Evolutionary conservation across 2,329 filamentous ascomycete genomes (phyloP), one percentile per base, ranked within the genome.

Genomic region (Cercospora brassicicola): DNA sequence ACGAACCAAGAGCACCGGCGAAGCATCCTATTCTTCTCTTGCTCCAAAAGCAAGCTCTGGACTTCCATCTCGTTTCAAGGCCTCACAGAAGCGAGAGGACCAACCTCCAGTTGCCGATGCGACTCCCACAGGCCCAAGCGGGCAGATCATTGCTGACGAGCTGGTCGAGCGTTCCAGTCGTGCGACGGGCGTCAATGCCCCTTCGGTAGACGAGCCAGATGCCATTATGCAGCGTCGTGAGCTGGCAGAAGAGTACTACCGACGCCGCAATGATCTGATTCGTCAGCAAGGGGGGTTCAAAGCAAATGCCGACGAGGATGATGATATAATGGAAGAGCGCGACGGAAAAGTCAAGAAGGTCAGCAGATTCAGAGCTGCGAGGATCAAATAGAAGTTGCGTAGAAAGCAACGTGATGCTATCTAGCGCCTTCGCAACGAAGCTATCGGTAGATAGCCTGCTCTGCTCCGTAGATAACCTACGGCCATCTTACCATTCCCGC

Each of bases 231-330:
- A 94, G 61, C 86, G 91, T 63, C 89, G 91, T 70, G 91, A 96
- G 78, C 89, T 96, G 13, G 90, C 91, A 7, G 87, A 88, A 42
- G 91, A 96, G 76, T 96, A 96, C 79, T 91, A 96, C 78, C 89
- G 88, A 55, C 84, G 92, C 78, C 90, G 94, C 20, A 96, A 94
- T 77, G 88, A 87, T 75, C 89, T 96, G 80, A 93, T 97, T 64
- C 88, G 93, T 73, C 87, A 89, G 73, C 88, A 95, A 74, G 93
- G 93, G 62, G 93, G 93, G 2, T 96, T 97, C 78, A 81, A 91
- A 74, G 74, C 78, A 2, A 86, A 88, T 31, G 64, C 65, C 3
- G 75, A 91, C 73, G 77, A 80, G 9, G 86, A 88, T 66, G 87
- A 93, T 67, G 89, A 92, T 68, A 82, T 93, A 55, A 72, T 80